Evolutionary conservation across 2,329 filamentous ascomycete genomes (phyloP).

Genomic region (Apiospora koreana): DNA sequence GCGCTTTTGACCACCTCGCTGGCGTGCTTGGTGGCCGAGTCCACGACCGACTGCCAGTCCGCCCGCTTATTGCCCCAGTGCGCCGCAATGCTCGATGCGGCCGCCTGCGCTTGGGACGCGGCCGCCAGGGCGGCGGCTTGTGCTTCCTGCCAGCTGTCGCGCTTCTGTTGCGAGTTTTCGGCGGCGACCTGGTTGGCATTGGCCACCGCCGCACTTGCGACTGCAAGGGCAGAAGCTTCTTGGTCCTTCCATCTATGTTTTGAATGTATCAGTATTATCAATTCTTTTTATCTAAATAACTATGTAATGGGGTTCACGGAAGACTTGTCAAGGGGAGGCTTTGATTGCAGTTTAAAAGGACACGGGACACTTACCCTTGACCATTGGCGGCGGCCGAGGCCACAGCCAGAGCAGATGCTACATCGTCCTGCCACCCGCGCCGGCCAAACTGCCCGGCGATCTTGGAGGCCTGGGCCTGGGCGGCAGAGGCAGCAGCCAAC

Average conservation of each 20-base stretch:
- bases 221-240: conserved; percentile 10
- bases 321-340: neutral
- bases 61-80: conserved; percentile 14
- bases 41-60: conserved; percentile 22
- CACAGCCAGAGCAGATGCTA: conserved; percentile 11
- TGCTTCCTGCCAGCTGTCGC: neutral
- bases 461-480: conserved; percentile 18
- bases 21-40: conserved; percentile 20
- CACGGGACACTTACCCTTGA: neutral
- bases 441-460: conserved; percentile 17
- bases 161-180: conserved; percentile 1
- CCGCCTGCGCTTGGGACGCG: neutral
- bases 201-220: conserved; percentile 14
- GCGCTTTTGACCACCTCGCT: conserved; percentile 16
- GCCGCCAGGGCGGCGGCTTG: neutral
- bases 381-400: conserved; percentile 11
- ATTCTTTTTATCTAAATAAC: neutral
- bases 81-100: neutral
- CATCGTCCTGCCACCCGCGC: conserved; percentile 17
- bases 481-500: conserved; percentile 18
- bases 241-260: conserved; percentile 9
- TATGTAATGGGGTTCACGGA: no score
- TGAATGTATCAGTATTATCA: neutral
- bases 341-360: neutral
- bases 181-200: conserved; percentile 17